Evolutionary conservation across 192 early-diverging fungal genomes (phyloP).

Genomic region (Coemansia sp.): DNA sequence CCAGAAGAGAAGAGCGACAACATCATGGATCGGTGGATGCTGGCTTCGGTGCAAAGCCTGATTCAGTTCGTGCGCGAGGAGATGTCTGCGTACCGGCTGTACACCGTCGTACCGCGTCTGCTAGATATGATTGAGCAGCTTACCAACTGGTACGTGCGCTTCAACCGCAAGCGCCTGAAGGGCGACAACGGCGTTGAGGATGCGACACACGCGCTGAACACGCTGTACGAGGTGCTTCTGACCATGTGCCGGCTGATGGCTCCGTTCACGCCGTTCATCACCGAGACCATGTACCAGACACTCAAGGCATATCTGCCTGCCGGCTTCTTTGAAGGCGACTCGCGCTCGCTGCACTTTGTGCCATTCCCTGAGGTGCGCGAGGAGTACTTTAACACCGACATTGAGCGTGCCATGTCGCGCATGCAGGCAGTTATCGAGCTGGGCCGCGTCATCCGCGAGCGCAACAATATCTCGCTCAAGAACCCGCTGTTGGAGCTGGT

Average conservation of each 20-base stretch:
- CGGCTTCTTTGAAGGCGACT: slow-evolving; percentile 62
- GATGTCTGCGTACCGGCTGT: slow-evolving; percentile 94
- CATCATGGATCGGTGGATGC: slow-evolving; percentile 98
- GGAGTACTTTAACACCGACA: slow-evolving; percentile 94
- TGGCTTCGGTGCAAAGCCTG: slow-evolving; percentile 91
- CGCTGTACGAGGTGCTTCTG: slow-evolving; percentile 93
- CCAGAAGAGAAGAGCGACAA: slow-evolving; percentile 72
- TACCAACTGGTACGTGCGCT: slow-evolving; percentile 99
- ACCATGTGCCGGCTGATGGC: slow-evolving; percentile 91
- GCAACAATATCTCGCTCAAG: slow-evolving; percentile 91
- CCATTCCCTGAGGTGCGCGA: slow-evolving; percentile 88
- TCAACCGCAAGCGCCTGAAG: slow-evolving; percentile 97
- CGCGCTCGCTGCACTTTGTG: slow-evolving; percentile 92
- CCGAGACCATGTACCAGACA: slow-evolving; percentile 97
- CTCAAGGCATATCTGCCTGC: slow-evolving; percentile 74
- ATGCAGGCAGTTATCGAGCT: slow-evolving; percentile 98
- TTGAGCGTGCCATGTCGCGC: slow-evolving; percentile 91
- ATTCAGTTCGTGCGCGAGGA: slow-evolving; percentile 91
- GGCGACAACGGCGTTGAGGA: slow-evolving; percentile 91
- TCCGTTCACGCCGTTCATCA: slow-evolving; percentile 96
- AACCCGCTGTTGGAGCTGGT: slow-evolving; percentile 91
- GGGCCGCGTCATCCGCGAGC: slow-evolving; percentile 87
- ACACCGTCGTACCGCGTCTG: slow-evolving; percentile 95
- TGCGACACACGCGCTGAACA: slow-evolving; percentile 82
- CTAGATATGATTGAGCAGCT: slow-evolving; percentile 87